A percentile compares a stretch with the other conserved stretches of the same genome.
These are phyloP conservation scores for Arabidopsis hybrid DNA, from an alignment of 441 rosid genomes.

Conservation along the genomic window DNA sequence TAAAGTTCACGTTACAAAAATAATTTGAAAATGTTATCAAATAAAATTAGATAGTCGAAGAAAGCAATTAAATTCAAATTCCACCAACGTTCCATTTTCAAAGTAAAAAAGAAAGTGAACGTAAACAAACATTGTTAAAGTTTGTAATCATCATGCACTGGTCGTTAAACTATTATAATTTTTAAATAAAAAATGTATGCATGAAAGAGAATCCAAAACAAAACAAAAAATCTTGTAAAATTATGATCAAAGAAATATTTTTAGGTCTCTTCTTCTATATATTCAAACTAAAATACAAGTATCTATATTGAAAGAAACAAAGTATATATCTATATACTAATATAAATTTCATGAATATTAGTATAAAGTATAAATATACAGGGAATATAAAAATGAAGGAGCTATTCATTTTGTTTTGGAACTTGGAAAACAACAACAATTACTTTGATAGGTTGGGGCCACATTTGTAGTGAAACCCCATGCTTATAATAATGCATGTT, in stretches of 20 bases:
- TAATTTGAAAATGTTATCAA: no score
- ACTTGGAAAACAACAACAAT: slow-evolving; percentile 3
- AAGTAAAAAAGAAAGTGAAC: slow-evolving; percentile 28
- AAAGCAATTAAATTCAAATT: slow-evolving; percentile 22
- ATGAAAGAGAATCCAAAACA: not conserved
- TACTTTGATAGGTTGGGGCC: slow-evolving; percentile 34
- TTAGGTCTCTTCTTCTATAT: not conserved
- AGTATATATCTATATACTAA: no score
- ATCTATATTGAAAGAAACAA: no score
- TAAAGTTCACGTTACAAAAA: not conserved
- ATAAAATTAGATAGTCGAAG: not conserved
- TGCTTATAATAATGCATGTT: slow-evolving; percentile 43
- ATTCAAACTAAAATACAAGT: slow-evolving; percentile 1
- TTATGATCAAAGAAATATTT: not conserved
- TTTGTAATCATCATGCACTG: not conserved
- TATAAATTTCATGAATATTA: not conserved
- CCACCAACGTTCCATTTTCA: slow-evolving; percentile 29
- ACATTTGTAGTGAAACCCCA: slow-evolving; percentile 26
- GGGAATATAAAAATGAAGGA: not conserved
- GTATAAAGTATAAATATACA: not conserved
- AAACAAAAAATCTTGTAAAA: not conserved
- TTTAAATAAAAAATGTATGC: no score
- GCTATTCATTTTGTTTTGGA: slow-evolving; percentile 32
- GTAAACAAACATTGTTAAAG: slow-evolving; percentile 11
- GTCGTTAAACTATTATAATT: not conserved